phyloP scores from a whole-genome alignment of 805 yeast species.

The Pichia californica region DNA sequence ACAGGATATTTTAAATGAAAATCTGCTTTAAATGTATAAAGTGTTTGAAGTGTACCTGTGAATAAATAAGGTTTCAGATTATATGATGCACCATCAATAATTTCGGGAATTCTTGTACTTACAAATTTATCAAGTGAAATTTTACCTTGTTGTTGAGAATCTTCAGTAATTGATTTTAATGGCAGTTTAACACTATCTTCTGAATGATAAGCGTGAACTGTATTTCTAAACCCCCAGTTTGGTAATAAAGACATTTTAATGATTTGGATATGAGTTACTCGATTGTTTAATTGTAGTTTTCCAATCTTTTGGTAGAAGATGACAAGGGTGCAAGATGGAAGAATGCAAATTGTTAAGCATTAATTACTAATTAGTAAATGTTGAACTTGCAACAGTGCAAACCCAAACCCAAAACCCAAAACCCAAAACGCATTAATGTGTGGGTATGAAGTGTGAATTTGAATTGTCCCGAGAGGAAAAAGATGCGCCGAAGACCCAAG shows the following conservation, averaged over 20 bases:
- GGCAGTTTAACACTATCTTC: conserved; percentile 22
- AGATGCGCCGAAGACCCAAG: no score
- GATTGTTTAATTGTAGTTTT: no score
- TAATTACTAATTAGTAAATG: no score
- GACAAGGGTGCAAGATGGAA: no score
- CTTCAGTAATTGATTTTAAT: conserved; percentile 10
- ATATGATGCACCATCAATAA: conserved; percentile 32
- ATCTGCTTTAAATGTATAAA: conserved; percentile 40
- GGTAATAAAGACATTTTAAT: conserved; percentile 13
- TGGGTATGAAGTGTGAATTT: no score
- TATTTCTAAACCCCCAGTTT: conserved; percentile 29
- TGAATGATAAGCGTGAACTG: conserved; percentile 22
- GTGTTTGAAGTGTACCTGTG: conserved; percentile 45
- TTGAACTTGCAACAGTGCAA: no score
- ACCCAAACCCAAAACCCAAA: no score
- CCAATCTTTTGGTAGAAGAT: no score
- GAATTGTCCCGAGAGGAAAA: no score
- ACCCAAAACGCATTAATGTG: no score
- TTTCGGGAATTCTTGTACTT: conserved; percentile 34
- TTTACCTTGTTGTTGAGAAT: conserved; percentile 9
- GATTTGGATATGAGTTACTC: no score
- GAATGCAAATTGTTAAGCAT: no score
- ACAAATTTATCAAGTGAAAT: conserved; percentile 32
- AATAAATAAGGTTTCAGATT: conserved; percentile 40
- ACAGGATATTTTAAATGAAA: conserved; percentile 37